A percentile compares a stretch with the other conserved stretches of the same genome.
Conservation (phyloP, 129 eudicot species). For the Dittrichia graveolens region DNA sequence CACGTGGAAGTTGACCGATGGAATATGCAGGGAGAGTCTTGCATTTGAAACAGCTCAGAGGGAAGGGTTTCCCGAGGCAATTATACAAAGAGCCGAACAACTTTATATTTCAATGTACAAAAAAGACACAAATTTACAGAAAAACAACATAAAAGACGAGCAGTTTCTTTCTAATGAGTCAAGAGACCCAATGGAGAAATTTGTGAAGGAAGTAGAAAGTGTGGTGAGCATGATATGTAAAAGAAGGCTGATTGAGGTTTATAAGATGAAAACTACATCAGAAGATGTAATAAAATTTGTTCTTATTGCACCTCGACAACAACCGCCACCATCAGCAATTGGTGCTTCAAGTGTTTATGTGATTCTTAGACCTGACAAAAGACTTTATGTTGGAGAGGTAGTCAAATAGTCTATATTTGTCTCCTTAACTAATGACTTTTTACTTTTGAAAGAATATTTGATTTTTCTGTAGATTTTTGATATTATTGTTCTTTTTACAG, state of each 20-base stretch:
- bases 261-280: slow-evolving; percentile 36
- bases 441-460: not conserved
- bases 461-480: not conserved
- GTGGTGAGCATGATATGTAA: slow-evolving; percentile 51
- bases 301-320: slow-evolving; percentile 68
- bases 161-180: slow-evolving; percentile 2
- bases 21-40: slow-evolving; percentile 91
- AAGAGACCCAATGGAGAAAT: slow-evolving; percentile 30
- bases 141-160: not conserved
- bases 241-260: slow-evolving; percentile 48
- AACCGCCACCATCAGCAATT: slow-evolving; percentile 85
- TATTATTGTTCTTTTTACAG: slow-evolving; percentile 31
- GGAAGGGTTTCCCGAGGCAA: slow-evolving; percentile 73
- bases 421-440: not conserved
- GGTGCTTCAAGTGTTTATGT: slow-evolving; percentile 93
- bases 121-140: slow-evolving; percentile 25
- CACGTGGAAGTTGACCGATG: slow-evolving; percentile 91
- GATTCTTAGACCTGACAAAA: slow-evolving; percentile 72
- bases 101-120: slow-evolving; percentile 57
- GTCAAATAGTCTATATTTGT: not conserved
- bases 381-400: slow-evolving; percentile 91
- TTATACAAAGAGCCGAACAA: slow-evolving; percentile 83
- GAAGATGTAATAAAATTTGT: slow-evolving; percentile 44
- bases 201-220: slow-evolving; percentile 52
- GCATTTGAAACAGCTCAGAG: slow-evolving; percentile 93